Percentiles rank a stretch among this genome's conserved stretches.
Evolutionary conservation across 768 basidiomycete species (phyloP).

Genomic region (Suillus lakei): DNA sequence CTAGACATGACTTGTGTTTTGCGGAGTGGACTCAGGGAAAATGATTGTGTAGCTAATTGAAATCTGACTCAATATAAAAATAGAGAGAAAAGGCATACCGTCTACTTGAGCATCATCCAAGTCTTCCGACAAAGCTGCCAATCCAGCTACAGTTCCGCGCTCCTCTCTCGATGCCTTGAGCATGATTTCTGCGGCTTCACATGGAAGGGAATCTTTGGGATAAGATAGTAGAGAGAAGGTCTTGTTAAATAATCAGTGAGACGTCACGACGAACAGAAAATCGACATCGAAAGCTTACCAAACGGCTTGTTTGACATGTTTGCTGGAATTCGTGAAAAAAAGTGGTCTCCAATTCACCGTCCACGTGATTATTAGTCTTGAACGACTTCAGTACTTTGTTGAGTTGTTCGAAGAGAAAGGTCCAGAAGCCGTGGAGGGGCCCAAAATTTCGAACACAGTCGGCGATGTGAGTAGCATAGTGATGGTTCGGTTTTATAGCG

Average conservation of each 20-base stretch:
- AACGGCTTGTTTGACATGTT: not conserved
- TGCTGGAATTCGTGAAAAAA: constrained; percentile 34
- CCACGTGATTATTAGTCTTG: constrained; percentile 37
- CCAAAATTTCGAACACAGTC: constrained; percentile 35
- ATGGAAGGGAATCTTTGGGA: too few relatives aligned
- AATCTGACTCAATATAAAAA: not conserved
- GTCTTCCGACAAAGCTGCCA: constrained; percentile 20
- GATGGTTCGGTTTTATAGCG: constrained; percentile 42
- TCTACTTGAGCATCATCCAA: constrained; percentile 25
- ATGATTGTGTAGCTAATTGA: not conserved
- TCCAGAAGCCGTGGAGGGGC: constrained; percentile 43
- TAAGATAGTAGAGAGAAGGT: too few relatives aligned
- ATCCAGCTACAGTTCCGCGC: constrained; percentile 24
- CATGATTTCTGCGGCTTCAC: not conserved
- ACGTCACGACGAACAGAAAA: not conserved
- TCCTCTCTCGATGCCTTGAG: constrained; percentile 25
- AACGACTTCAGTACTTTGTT: constrained; percentile 43
- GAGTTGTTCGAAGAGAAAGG: constrained; percentile 39
- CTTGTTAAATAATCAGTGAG: too few relatives aligned
- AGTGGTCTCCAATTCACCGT: constrained; percentile 34
- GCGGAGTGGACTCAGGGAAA: constrained; percentile 3
- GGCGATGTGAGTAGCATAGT: constrained; percentile 38
- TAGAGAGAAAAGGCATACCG: constrained; percentile 15
- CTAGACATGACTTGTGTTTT: not conserved
- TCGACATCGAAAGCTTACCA: not conserved